Base-by-base conservation (phyloP, 352 stramenopile genomes). In the Phytophthora rubi region DNA sequence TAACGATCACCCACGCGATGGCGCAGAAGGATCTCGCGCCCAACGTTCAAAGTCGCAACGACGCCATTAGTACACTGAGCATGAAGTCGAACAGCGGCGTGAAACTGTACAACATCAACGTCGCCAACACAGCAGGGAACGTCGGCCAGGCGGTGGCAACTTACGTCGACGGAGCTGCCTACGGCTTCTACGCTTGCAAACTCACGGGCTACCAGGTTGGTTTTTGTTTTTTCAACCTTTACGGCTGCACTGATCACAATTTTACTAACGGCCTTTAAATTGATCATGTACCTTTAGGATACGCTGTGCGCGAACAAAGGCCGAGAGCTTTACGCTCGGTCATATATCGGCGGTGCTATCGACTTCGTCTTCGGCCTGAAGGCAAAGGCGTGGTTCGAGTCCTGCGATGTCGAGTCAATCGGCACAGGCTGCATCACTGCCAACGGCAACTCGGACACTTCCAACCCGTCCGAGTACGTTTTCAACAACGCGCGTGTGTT, bases 21-120 rank as follows among this genome's bases (percentile, higher is more conserved):
- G 33, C 53, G 10, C 53, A 48, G 33, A 59, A 23, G 32, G 53
- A 59, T 23, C 35, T 42, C 35, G 35, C 35, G 10, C 4, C 35
- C 35, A 42, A 42, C 35, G 35, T 42, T 42, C 35, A 42, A 4
- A 42, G 35, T 12, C 35, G 35, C 35, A 42, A 42, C 35, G 35
- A 42, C 10, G 10, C 12, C 35, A 16, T n/a, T 13, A 44, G 35
- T 13, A 44, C 35, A 0, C 4, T 67, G 23, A 16, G 33, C 6
- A 44, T 56, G 32, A 65, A 57, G 33, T 65, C 58, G 10, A 28
- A 13, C 6, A 65, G 58, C 18, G 59, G 59, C 12, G 48, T 67
- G 32, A 67, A 52, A 49, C 51, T 56, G 42, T 71, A 71, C 49
- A 71, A 71, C 48, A 6, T 71, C 23, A 71, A 71, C 49, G 23